These are phyloP conservation scores for Globisporangium echinulatum DNA, from an alignment of 352 stramenopile genomes.

Conservation along the genomic window DNA sequence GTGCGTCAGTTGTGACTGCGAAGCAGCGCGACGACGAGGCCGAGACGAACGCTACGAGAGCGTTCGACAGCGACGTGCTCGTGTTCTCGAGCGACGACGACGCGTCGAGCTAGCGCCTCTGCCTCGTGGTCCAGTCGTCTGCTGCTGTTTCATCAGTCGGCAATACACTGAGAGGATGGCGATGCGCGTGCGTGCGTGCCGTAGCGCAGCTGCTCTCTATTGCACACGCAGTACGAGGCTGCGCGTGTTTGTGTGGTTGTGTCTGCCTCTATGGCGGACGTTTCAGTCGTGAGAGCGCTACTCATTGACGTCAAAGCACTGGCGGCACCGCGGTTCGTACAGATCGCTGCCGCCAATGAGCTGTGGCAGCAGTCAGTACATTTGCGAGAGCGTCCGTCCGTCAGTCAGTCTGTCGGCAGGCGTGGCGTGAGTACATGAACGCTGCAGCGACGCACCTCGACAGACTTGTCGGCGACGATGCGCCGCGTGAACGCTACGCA, in stretches of 20 bases:
- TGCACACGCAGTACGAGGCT: too few species aligned
- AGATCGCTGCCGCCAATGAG: slow-evolving; percentile 73
- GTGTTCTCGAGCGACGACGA: slow-evolving; percentile 10
- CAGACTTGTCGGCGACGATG: slow-evolving; percentile 55
- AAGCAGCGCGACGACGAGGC: neutral
- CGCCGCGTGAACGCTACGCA: slow-evolving; percentile 59
- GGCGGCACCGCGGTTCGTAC: slow-evolving; percentile 74
- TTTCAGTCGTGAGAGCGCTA: neutral
- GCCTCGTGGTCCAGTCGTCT: too few species aligned
- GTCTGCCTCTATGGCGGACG: too few species aligned
- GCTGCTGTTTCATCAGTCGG: too few species aligned
- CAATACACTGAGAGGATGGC: neutral
- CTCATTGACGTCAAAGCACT: slow-evolving; percentile 45
- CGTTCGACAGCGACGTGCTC: slow-evolving; percentile 1
- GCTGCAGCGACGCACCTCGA: slow-evolving; percentile 37
- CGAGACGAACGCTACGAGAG: too few species aligned
- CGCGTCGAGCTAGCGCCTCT: neutral
- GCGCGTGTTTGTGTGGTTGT: too few species aligned
- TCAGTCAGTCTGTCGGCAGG: neutral
- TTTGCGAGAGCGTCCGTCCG: neutral
- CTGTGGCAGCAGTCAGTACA: slow-evolving; percentile 16
- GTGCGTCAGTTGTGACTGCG: neutral
- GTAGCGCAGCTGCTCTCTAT: neutral
- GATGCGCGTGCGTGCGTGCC: neutral
- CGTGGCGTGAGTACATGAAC: neutral